Conservation (phyloP, 768 basidiomycete genomes). For the Amanita muscaria region DNA sequence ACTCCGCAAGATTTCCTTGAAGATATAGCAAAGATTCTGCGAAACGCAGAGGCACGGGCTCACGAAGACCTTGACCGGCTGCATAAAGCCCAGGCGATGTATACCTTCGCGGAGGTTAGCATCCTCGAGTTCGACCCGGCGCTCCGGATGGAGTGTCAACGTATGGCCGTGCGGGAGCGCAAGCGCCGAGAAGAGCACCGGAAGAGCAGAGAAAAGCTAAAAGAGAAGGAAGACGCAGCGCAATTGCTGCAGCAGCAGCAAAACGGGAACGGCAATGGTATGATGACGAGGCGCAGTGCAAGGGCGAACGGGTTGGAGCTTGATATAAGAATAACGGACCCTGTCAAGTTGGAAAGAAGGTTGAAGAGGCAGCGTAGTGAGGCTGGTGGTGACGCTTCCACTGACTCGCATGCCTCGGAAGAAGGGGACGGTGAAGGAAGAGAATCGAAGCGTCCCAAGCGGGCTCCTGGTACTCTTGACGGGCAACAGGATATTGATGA, state of each 20-base stretch:
- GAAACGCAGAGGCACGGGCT: slow-evolving; percentile 53
- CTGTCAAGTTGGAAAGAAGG: slow-evolving; percentile 62
- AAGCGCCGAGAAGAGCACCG: slow-evolving; percentile 51
- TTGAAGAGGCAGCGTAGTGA: slow-evolving; percentile 65
- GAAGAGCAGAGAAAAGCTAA: slow-evolving; percentile 25
- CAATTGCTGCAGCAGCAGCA: too few species aligned
- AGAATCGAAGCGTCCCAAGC: slow-evolving; percentile 15
- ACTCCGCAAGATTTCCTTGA: slow-evolving; percentile 84
- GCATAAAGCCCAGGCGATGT: slow-evolving; percentile 82
- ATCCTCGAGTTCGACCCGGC: slow-evolving; percentile 77
- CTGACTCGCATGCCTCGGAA: slow-evolving; percentile 44
- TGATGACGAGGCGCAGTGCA: slow-evolving; percentile 58
- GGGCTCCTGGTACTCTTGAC: slow-evolving; percentile 16
- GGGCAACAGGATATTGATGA: slow-evolving; percentile 44
- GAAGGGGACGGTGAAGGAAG: slow-evolving; percentile 26
- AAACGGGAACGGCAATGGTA: slow-evolving; percentile 21
- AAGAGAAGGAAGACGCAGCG: slow-evolving; percentile 23
- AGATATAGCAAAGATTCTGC: slow-evolving; percentile 73
- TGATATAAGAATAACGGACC: slow-evolving; percentile 68
- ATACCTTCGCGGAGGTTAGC: slow-evolving; percentile 76
- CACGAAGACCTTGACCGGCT: slow-evolving; percentile 66
- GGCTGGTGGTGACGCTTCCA: slow-evolving; percentile 35
- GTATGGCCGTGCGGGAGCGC: slow-evolving; percentile 74
- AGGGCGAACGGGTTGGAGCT: slow-evolving; percentile 65
- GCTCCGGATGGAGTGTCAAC: slow-evolving; percentile 75